phyloP scores from a whole-genome alignment of 495 filamentous ascomycete species.

The Beverwykella pulmonaria region DNA sequence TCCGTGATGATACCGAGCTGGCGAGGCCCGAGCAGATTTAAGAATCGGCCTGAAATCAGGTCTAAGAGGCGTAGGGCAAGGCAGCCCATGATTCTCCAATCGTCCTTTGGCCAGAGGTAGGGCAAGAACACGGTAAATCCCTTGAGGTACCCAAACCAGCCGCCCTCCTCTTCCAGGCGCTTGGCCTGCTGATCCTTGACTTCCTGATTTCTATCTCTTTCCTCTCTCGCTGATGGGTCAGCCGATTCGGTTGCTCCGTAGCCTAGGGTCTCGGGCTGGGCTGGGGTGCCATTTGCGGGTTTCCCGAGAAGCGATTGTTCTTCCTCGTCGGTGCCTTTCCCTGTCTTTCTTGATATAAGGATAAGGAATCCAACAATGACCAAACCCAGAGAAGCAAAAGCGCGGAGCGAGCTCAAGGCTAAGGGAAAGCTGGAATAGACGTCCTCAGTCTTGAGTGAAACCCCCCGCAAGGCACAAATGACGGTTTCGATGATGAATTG shows the following conservation, averaged over 20 bases:
- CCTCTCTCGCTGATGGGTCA: conserved; percentile 1
- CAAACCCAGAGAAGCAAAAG: not conserved
- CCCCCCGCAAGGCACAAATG: conserved; percentile 1
- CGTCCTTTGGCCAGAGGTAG: conserved; percentile 41
- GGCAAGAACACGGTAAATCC: conserved; percentile 47
- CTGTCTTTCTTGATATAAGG: not conserved
- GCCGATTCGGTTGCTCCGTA: conserved; percentile 20
- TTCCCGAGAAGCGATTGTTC: conserved; percentile 22
- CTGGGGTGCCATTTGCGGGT: not conserved
- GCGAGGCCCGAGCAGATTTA: conserved; percentile 43
- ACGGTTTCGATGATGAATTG: conserved; percentile 23
- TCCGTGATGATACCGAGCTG: conserved; percentile 48
- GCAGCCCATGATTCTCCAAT: conserved; percentile 39
- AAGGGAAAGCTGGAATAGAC: conserved; percentile 9
- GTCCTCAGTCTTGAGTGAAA: not conserved
- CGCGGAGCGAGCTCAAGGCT: conserved; percentile 2
- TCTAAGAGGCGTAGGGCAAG: conserved; percentile 31
- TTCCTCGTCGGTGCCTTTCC: conserved; percentile 30
- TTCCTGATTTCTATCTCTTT: conserved; percentile 33
- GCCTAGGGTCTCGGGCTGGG: not conserved
- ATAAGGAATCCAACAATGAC: conserved; percentile 22
- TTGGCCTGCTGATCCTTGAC: conserved; percentile 41
- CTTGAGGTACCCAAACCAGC: conserved; percentile 45
- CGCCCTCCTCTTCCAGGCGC: conserved; percentile 43
- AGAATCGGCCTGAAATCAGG: conserved; percentile 36